These are phyloP conservation scores for Fusarium sp. DNA, from an alignment of 2,329 filamentous ascomycete species.

Conservation along the genomic window DNA sequence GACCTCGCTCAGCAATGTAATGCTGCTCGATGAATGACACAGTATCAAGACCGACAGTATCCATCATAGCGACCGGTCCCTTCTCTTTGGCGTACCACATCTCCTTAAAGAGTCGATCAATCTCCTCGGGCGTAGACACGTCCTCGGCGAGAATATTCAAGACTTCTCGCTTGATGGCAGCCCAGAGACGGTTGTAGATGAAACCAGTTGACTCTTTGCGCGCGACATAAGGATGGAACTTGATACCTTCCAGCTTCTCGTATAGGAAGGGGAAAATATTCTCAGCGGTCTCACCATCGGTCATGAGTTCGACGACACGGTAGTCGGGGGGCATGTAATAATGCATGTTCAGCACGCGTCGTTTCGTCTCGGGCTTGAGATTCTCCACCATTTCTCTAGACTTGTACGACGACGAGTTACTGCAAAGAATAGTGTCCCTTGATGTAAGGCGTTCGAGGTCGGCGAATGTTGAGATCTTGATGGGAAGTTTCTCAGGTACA, in stretches of 20 bases:
- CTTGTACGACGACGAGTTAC: constrained; percentile 12
- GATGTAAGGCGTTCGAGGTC: constrained; percentile 4
- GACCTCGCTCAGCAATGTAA: not conserved
- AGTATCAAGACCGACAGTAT: constrained; percentile 9
- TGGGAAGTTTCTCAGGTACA: constrained; percentile 2
- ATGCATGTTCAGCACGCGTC: constrained; percentile 15
- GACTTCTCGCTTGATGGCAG: constrained; percentile 15
- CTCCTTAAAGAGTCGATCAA: constrained; percentile 5
- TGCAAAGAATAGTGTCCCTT: not conserved
- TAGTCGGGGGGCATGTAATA: constrained; percentile 15
- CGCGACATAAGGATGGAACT: constrained; percentile 3
- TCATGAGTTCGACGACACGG: constrained; percentile 17
- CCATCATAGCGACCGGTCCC: constrained; percentile 13
- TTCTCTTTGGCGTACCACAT: constrained; percentile 12
- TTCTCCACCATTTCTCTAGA: constrained; percentile 1
- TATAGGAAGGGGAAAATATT: constrained; percentile 4
- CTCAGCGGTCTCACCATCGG: not conserved
- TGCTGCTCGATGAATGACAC: constrained; percentile 21
- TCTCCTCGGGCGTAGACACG: not conserved
- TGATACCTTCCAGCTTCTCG: not conserved
- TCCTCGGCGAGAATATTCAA: not conserved
- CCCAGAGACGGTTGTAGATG: constrained; percentile 15
- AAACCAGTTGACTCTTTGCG: constrained; percentile 20
- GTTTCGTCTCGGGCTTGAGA: not conserved
- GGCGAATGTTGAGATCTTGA: constrained; percentile 19